Evolutionary conservation across 768 basidiomycete genomes (phyloP).

Genomic region (Mycena haematopus): DNA sequence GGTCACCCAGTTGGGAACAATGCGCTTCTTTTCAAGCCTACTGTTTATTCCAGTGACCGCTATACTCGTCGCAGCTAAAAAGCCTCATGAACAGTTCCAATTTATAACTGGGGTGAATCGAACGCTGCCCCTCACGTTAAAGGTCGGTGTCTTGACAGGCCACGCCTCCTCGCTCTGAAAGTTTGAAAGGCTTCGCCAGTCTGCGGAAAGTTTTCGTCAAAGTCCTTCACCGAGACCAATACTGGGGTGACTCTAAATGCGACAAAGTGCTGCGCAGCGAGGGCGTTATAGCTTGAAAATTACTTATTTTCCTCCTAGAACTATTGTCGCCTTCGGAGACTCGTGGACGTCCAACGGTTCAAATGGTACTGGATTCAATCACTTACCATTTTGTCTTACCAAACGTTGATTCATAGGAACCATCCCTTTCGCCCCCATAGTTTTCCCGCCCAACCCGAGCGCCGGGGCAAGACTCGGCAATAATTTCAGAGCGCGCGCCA

Average conservation of each 20-base stretch:
- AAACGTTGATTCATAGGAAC: conserved; percentile 15
- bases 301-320: not conserved
- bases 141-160: not conserved
- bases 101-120: conserved; percentile 30
- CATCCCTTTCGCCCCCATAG: conserved; percentile 30
- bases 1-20: not conserved
- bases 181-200: conserved; percentile 20
- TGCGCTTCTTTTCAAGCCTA: conserved; percentile 1
- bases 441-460: conserved; percentile 30
- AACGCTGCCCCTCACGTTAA: conserved; percentile 27
- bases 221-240: conserved; percentile 28
- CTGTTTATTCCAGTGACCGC: not conserved
- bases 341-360: conserved; percentile 31
- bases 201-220: conserved; percentile 25
- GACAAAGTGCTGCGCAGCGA: conserved; percentile 17
- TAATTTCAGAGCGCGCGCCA: conserved; percentile 30
- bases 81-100: conserved; percentile 4
- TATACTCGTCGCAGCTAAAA: not conserved
- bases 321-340: conserved; percentile 30
- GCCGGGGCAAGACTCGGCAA: conserved; percentile 28
- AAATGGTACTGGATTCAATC: conserved; percentile 10
- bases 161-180: not conserved
- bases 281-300: too few relatives aligned
- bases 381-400: not conserved
- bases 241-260: conserved; percentile 31